Evolutionary conservation across 495 filamentous ascomycete genomes (phyloP).

Genomic region (Daldinia bambusicola): DNA sequence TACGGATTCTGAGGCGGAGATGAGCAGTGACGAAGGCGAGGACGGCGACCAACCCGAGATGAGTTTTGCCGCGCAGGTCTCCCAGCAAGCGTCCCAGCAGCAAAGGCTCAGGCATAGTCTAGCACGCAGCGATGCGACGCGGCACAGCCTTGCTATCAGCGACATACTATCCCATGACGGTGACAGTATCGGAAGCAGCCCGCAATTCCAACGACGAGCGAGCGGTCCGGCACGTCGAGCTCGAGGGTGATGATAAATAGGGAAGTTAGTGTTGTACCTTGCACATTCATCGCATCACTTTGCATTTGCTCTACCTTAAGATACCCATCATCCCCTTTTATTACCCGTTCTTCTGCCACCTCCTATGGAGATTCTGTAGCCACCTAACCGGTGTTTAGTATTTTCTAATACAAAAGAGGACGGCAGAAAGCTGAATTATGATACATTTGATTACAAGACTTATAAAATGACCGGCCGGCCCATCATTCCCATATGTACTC

Average conservation of each 20-base stretch:
- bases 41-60: conserved; percentile 52
- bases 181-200: conserved; percentile 62
- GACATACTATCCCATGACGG: conserved; percentile 60
- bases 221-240: conserved; percentile 35
- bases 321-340: conserved; percentile 30
- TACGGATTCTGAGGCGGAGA: conserved; percentile 83
- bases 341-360: conserved; percentile 11
- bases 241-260: conserved; percentile 18
- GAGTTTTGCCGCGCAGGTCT: conserved; percentile 44
- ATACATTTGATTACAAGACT: conserved; percentile 47
- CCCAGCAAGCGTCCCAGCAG: conserved; percentile 20
- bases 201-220: conserved; percentile 45
- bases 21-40: conserved; percentile 56
- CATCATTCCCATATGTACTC: conserved; percentile 24
- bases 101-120: conserved; percentile 43
- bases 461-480: conserved; percentile 19
- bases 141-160: conserved; percentile 62
- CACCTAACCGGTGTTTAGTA: conserved; percentile 8
- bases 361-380: conserved; percentile 29
- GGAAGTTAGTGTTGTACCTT: conserved; percentile 13
- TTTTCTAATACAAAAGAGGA: conserved; percentile 27
- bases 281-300: conserved; percentile 15
- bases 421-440: conserved; percentile 34
- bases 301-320: conserved; percentile 23
- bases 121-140: conserved; percentile 52